Evolutionary conservation across 257 asterid species (phyloP).

Genomic region (Pogostemon cablin): DNA sequence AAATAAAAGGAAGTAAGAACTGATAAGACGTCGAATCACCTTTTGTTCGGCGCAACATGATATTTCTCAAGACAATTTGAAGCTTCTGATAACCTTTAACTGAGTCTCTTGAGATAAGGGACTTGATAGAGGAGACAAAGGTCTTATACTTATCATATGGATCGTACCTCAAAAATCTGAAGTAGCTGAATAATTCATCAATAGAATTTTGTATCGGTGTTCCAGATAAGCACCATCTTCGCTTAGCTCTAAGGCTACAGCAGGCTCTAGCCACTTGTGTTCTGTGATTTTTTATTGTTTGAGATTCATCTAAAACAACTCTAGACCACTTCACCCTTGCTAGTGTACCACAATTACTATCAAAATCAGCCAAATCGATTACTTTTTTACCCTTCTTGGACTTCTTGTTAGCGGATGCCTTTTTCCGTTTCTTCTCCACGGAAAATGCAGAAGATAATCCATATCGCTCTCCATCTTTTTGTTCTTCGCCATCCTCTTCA

Average conservation of each 20-base stretch:
- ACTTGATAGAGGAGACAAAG: constrained; percentile 66
- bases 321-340: constrained; percentile 93
- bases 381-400: constrained; percentile 69
- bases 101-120: constrained; percentile 71
- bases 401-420: constrained; percentile 57
- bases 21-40: constrained; percentile 47
- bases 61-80: constrained; percentile 73
- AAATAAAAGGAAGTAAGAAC: background rate
- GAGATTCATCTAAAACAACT: constrained; percentile 96
- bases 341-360: constrained; percentile 75
- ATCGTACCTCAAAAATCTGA: constrained; percentile 88
- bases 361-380: constrained; percentile 56
- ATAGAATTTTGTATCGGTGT: constrained; percentile 96
- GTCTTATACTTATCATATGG: constrained; percentile 84
- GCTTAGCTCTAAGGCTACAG: constrained; percentile 95
- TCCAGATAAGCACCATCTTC: constrained; percentile 99
- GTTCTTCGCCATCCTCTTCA: constrained; percentile 83
- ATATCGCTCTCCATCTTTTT: constrained; percentile 59
- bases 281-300: constrained; percentile 93
- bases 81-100: constrained; percentile 79
- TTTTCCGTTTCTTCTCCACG: constrained; percentile 61
- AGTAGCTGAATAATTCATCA: constrained; percentile 95
- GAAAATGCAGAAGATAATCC: constrained; percentile 81
- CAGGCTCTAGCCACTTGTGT: constrained; percentile 99
- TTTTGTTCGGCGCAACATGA: constrained; percentile 99